These are phyloP conservation scores for Filobasidium floriforme DNA, from an alignment of 768 basidiomycete species.

Conservation along the genomic window DNA sequence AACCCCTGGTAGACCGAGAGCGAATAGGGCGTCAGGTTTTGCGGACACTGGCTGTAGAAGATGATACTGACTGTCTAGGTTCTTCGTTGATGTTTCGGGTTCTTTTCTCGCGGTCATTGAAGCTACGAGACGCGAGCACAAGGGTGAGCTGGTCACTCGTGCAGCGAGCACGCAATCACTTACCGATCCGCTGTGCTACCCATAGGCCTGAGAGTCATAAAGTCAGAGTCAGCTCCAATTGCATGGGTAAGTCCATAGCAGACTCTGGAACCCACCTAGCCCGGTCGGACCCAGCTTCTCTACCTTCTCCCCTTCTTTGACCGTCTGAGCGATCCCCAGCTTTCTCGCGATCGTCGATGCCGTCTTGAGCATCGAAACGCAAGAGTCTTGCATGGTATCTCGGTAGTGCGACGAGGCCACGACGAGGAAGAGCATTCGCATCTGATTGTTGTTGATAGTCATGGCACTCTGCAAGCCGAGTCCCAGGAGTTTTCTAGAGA, in stretches of 20 bases:
- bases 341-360: conserved; percentile 8
- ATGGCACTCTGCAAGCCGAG: conserved; percentile 8
- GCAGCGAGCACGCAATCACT: neutral
- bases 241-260: neutral
- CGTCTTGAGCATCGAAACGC: conserved; percentile 14
- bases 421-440: conserved; percentile 12
- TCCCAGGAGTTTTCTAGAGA: conserved; percentile 10
- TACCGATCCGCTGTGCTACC: conserved; percentile 10
- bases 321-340: neutral
- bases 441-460: conserved; percentile 13
- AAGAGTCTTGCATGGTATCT: conserved; percentile 15
- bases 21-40: neutral
- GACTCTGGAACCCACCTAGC: conserved; percentile 9
- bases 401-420: conserved; percentile 17
- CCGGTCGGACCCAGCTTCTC: conserved; percentile 13
- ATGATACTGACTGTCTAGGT: neutral
- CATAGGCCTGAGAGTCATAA: conserved; percentile 12
- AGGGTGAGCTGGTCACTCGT: neutral
- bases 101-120: neutral
- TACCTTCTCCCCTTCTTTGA: neutral
- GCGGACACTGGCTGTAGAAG: neutral
- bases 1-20: too few relatives aligned
- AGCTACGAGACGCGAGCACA: neutral
- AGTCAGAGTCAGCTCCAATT: too few relatives aligned
- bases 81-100: neutral